These are phyloP conservation scores for Phyllosticta paracitricarpa DNA, from an alignment of 2,329 filamentous ascomycete genomes.

Conservation along the genomic window DNA sequence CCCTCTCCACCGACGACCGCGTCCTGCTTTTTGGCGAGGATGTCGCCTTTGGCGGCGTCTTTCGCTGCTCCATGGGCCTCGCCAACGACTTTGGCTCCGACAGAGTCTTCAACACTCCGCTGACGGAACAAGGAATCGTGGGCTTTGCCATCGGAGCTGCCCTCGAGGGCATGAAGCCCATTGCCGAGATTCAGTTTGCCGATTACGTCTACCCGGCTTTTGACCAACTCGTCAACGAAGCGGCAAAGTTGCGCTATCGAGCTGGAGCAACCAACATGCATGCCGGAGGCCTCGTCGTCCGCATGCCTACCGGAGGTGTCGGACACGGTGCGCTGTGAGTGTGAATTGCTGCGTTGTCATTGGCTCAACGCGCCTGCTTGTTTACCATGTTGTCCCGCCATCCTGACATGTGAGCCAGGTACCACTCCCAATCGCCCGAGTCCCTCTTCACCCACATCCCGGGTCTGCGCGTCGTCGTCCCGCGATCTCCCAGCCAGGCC, in stretches of 20 bases:
- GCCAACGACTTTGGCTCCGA: conserved; percentile 78
- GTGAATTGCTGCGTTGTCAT: conserved; percentile 12
- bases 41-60: conserved; percentile 93
- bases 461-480: conserved; percentile 75
- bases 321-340: conserved; percentile 70
- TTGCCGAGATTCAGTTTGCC: conserved; percentile 93
- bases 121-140: conserved; percentile 88
- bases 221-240: conserved; percentile 90
- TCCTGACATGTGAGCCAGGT: conserved; percentile 27
- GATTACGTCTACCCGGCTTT: conserved; percentile 92
- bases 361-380: background rate
- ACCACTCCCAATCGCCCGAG: conserved; percentile 87
- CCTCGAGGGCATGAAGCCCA: conserved; percentile 81
- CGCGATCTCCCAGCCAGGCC: conserved; percentile 74
- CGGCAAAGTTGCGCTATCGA: conserved; percentile 76
- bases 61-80: conserved; percentile 86
- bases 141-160: conserved; percentile 88
- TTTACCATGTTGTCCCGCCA: background rate
- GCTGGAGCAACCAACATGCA: conserved; percentile 43
- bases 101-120: conserved; percentile 90
- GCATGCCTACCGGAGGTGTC: conserved; percentile 85
- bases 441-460: conserved; percentile 81
- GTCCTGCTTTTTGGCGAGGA: conserved; percentile 94
- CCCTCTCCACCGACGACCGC: conserved; percentile 71
- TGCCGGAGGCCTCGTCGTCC: conserved; percentile 70